These are phyloP conservation scores for Exutisphaerella laricina DNA, from an alignment of 2,329 filamentous ascomycete genomes.

Conservation along the genomic window DNA sequence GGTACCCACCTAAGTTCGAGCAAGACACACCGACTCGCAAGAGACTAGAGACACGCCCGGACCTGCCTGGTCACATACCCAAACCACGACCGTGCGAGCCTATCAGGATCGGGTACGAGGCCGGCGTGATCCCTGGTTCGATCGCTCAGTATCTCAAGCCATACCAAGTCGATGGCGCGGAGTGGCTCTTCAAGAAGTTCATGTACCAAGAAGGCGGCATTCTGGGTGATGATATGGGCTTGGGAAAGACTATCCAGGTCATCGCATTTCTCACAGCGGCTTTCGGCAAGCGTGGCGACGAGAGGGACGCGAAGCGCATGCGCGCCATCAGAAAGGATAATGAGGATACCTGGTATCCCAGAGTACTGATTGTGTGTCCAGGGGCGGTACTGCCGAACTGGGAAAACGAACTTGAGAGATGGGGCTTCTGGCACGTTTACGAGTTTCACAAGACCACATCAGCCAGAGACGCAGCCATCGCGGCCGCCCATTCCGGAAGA, in stretches of 20 bases:
- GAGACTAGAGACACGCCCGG: slow-evolving; percentile 41
- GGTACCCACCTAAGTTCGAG: not conserved
- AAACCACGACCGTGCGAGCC: slow-evolving; percentile 65
- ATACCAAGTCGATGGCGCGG: slow-evolving; percentile 81
- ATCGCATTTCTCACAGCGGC: slow-evolving; percentile 85
- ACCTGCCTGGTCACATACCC: slow-evolving; percentile 57
- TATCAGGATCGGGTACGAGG: slow-evolving; percentile 67
- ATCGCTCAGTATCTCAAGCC: slow-evolving; percentile 88
- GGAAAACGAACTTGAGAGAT: slow-evolving; percentile 76
- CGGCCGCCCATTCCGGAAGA: slow-evolving; percentile 65
- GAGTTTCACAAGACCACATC: slow-evolving; percentile 61
- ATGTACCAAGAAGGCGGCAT: slow-evolving; percentile 88
- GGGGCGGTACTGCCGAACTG: slow-evolving; percentile 87
- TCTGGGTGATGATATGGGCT: slow-evolving; percentile 92
- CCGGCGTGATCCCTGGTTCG: slow-evolving; percentile 76
- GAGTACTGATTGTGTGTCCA: slow-evolving; percentile 79
- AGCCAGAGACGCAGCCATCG: slow-evolving; percentile 38
- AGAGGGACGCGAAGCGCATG: slow-evolving; percentile 80
- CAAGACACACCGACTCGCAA: not conserved
- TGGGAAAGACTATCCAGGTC: slow-evolving; percentile 96
- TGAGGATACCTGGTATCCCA: slow-evolving; percentile 68
- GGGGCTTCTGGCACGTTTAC: slow-evolving; percentile 95
- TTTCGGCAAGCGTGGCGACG: slow-evolving; percentile 90
- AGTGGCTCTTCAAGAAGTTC: slow-evolving; percentile 82
- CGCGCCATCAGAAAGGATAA: slow-evolving; percentile 67